Base-by-base conservation (phyloP, 1,284 basidiomycete species). In the Naganishia liquefaciens region DNA sequence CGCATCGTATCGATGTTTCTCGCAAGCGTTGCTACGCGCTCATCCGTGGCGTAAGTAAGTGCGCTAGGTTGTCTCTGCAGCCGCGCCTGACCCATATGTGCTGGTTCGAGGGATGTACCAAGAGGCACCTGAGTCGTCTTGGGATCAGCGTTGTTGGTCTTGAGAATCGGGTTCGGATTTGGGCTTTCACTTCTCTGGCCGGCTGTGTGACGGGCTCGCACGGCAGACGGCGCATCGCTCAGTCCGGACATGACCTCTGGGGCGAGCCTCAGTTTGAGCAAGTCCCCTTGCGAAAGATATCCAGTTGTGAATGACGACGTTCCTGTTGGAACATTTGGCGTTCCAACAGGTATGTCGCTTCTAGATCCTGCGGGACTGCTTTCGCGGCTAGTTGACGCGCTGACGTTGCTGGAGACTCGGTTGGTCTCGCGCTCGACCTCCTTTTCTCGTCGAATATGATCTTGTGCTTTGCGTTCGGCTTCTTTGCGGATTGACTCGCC, bases 1-100 rank as follows among this genome's bases (percentile, higher is more conserved):
- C 90, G 84, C 58, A 93, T 82, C 63, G 90, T 88, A 19, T 87
- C 84, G 67, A 91, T 88, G 61, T 91, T 88, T 61, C 82, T 82
- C 9, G 93, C 92, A 40, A 92, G 81, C 0, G 84, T 79, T 9
- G 89, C 82, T 58, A 98, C 85, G 15, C 82, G 73, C 52, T 82
- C 76, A 70, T 90, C 84, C 0, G 90, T 87, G 69, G 95, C 91
- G 73, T 88, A 85, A 7, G 85, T 81, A 9, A 98, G 85, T 0
- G 84, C 81, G 73, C 89, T 69, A 0, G 73, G 74, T 74, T 58
- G 80, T 42, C 5, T 70, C 55, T 39, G 65, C 5, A 64, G 57
- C 55, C 68, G 57, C 42, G 74, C 66, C 42, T 71, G 69, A 27
- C 66, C 73, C 23, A 63, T 74, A 63, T 69, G 77, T 19, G 76